Conservation (phyloP, 2,329 filamentous ascomycete species). For the Chaetothyriales sp. region DNA sequence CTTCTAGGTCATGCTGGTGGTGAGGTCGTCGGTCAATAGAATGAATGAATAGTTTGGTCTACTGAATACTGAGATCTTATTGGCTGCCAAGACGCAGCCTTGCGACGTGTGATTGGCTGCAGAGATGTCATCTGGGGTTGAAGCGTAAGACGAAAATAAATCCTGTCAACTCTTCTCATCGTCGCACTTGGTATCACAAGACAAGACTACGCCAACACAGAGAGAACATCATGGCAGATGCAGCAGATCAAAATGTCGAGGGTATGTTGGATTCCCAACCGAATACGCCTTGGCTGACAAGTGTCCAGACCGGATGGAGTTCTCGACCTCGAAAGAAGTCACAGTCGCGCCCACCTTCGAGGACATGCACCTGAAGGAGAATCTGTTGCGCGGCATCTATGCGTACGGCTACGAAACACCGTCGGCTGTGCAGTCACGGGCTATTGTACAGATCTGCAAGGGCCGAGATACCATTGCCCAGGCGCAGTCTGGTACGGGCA, state of each 20-base stretch:
- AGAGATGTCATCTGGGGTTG: too few relatives aligned
- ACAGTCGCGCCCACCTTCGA: constrained; percentile 83
- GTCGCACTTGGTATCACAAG: too few relatives aligned
- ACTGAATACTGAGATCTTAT: too few relatives aligned
- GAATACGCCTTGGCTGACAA: neutral
- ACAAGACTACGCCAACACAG: neutral
- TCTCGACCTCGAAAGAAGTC: constrained; percentile 94
- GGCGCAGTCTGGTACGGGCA: constrained; percentile 91
- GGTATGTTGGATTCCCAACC: constrained; percentile 21
- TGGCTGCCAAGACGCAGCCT: too few relatives aligned
- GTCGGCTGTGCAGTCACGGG: constrained; percentile 91
- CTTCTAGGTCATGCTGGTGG: too few relatives aligned
- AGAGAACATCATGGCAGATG: constrained; percentile 58
- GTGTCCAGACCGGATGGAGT: constrained; percentile 53
- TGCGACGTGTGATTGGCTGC: too few relatives aligned
- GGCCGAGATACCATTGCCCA: constrained; percentile 97
- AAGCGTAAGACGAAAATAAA: too few relatives aligned
- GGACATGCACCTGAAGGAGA: constrained; percentile 95
- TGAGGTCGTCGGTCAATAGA: too few relatives aligned
- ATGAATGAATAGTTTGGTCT: too few relatives aligned
- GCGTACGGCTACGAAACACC: constrained; percentile 98
- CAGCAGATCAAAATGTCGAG: constrained; percentile 81
- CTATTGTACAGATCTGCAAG: constrained; percentile 98
- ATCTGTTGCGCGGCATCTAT: constrained; percentile 90
- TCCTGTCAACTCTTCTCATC: too few relatives aligned